Conservation (phyloP, 352 stramenopile genomes). For the Phytophthora pini region DNA sequence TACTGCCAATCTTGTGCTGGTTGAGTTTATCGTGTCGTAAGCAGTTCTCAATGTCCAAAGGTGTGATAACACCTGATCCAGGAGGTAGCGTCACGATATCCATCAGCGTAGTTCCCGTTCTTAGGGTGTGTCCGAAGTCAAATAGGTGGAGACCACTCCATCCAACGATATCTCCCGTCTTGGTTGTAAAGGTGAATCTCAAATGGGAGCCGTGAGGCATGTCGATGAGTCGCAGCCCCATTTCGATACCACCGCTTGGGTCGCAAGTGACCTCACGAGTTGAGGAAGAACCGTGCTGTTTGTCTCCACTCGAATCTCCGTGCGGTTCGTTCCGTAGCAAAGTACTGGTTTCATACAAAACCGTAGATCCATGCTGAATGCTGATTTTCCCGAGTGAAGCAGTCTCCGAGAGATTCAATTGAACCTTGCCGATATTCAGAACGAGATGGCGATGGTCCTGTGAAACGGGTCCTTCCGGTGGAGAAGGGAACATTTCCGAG, state of each 20-base stretch:
- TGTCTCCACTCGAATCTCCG: conserved; percentile 15
- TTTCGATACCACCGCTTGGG: conserved; percentile 33
- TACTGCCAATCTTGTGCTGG: conserved; percentile 45
- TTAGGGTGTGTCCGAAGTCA: conserved; percentile 79
- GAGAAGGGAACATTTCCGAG: conserved; percentile 39
- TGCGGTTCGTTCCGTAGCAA: conserved; percentile 24
- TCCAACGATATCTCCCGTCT: conserved; percentile 39
- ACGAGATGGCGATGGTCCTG: conserved; percentile 35
- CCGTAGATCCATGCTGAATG: conserved; percentile 40
- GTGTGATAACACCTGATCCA: conserved; percentile 44
- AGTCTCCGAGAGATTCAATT: conserved; percentile 18
- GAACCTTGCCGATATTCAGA: conserved; percentile 32
- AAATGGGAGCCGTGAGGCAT: conserved; percentile 83
- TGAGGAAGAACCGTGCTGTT: conserved; percentile 12
- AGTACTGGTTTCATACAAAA: conserved; percentile 36
- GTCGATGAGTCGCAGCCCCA: conserved; percentile 59
- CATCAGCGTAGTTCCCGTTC: conserved; percentile 52
- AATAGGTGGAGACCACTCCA: conserved; percentile 85
- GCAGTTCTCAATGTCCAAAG: conserved; percentile 82
- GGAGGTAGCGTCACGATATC: conserved; percentile 47
- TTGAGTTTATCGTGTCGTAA: conserved; percentile 37
- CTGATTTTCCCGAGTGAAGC: conserved; percentile 34
- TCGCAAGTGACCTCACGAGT: conserved; percentile 32
- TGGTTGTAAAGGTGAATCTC: conserved; percentile 61
- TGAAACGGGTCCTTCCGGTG: conserved; percentile 34